These are phyloP conservation scores for Eudorina sp. DNA, from an alignment of 139 green algal genomes.

Conservation along the genomic window DNA sequence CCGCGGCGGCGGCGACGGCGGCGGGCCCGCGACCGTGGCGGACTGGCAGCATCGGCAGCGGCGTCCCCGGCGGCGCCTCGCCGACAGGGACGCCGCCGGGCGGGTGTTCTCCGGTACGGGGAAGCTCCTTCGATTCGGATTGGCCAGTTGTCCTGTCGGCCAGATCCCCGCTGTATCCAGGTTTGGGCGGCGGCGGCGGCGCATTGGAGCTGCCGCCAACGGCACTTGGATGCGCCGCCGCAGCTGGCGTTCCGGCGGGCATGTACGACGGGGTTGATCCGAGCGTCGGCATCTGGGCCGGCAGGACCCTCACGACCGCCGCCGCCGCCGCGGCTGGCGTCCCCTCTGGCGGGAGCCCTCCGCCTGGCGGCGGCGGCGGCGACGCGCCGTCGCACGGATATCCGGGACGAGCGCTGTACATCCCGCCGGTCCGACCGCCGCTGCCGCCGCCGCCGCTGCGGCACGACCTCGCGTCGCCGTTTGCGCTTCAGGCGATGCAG, in stretches of 20 bases:
- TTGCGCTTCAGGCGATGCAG: not conserved
- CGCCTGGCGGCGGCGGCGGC: not conserved
- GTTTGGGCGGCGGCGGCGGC: not conserved
- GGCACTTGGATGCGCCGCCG: no score
- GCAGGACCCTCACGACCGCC: no score
- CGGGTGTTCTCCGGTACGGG: not conserved
- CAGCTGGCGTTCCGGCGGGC: no score
- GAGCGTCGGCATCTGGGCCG: not conserved
- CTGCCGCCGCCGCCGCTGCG: not conserved
- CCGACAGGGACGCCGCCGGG: not conserved
- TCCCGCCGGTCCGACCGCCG: not conserved
- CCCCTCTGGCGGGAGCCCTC: no score
- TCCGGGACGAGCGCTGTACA: not conserved
- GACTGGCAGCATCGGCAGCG: not conserved
- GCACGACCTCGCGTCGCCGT: not conserved
- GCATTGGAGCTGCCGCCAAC: not conserved
- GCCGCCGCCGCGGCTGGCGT: not conserved
- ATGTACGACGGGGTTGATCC: not conserved
- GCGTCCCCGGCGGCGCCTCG: not conserved
- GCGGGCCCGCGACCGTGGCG: no score
- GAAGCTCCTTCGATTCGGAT: not conserved
- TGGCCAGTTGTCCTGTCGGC: no score
- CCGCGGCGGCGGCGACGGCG: no score
- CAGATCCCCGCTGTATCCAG: not conserved
- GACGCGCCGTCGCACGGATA: not conserved